Base-by-base conservation (phyloP, 768 basidiomycete genomes). In the Kwoniella bestiolae region DNA sequence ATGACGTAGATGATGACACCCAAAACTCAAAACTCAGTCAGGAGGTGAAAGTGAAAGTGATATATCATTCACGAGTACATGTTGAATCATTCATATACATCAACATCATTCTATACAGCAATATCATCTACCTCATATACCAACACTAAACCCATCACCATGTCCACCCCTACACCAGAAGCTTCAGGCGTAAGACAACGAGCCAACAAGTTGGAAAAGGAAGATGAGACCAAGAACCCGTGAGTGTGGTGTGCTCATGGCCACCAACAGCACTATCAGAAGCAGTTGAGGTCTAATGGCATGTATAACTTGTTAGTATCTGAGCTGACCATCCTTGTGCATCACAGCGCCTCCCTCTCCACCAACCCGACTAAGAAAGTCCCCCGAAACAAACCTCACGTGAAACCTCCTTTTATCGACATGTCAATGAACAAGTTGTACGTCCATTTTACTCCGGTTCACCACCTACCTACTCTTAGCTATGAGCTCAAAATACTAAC, bases 381-480 rank as follows among this genome's bases (percentile, higher is more conserved):
- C 26, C 63, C 67, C 11, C 25, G 72, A 34, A 73, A 74, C 44
- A 73, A 74, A 59, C 76, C 79, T 4, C 12, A 62, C 21, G 74
- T 80, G 50, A 78, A 80, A 45, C 79, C 79, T 11, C 78, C 78
- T 29, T 77, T 80, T 56, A 67, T 67, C 41, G 73, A 80, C 55
- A 63, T 70, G 59, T 60, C 72, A 21, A 79, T 80, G 78, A 74
- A 74, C 73, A 74, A 65, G 53, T 80, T 80, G 79, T 80, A 60
- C 56, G 75, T 76, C 23, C 23, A 9, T n/a, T n/a, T n/a, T n/a
- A n/a, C n/a, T n/a, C n/a, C n/a, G n/a, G n/a, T n/a, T n/a, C n/a
- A n/a, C n/a, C n/a, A n/a, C n/a, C n/a, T n/a, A n/a, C n/a, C n/a
- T n/a, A n/a, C n/a, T n/a, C n/a, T n/a, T n/a, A n/a, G n/a, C n/a